These are phyloP conservation scores for Saccharomyces hybrid DNA, from an alignment of 1,139 yeast species.

Conservation along the genomic window DNA sequence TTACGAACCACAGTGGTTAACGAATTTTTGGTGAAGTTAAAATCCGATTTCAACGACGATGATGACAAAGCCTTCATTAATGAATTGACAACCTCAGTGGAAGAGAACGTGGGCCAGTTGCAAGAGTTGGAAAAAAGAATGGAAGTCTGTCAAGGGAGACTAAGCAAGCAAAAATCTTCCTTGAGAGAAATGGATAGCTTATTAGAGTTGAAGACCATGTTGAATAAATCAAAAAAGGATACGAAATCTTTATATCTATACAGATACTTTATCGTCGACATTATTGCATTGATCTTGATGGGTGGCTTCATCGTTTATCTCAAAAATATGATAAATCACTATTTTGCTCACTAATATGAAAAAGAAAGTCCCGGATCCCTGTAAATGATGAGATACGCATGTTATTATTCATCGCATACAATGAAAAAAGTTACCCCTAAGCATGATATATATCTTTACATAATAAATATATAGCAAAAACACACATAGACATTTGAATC, in stretches of 20 bases:
- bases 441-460: not conserved
- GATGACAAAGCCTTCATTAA: constrained; percentile 15
- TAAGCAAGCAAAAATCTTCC: constrained; percentile 69
- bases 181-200: constrained; percentile 40
- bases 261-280: constrained; percentile 19
- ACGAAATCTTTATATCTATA: constrained; percentile 16
- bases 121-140: constrained; percentile 17
- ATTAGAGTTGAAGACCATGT: constrained; percentile 17
- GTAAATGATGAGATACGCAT: no score
- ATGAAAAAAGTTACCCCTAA: not conserved
- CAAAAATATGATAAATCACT: constrained; percentile 29
- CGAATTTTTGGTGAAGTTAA: constrained; percentile 11
- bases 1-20: constrained; percentile 10
- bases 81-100: constrained; percentile 8
- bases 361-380: no score
- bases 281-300: constrained; percentile 10
- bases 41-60: constrained; percentile 12
- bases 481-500: not conserved
- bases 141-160: constrained; percentile 9
- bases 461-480: not conserved
- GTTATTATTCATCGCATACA: no score
- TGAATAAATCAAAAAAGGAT: constrained; percentile 18
- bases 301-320: constrained; percentile 9
- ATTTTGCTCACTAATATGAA: not conserved
- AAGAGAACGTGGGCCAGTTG: constrained; percentile 11